Conservation (phyloP, 2,329 filamentous ascomycete genomes). For the Ophiostoma sp. region DNA sequence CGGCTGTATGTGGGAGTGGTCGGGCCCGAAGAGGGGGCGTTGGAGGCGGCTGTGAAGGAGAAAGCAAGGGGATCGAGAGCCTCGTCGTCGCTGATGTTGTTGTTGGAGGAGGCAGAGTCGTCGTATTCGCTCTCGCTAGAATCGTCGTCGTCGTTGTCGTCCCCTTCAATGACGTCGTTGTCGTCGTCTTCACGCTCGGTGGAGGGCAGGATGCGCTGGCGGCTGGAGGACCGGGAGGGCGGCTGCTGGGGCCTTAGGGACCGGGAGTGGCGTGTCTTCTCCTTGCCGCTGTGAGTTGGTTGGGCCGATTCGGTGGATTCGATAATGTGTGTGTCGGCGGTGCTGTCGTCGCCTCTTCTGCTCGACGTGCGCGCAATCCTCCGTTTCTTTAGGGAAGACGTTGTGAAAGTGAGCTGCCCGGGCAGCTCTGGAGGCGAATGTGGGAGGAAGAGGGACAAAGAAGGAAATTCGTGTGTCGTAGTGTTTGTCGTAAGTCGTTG, state of each 20-base stretch:
- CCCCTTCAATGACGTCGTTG: conserved; percentile 28
- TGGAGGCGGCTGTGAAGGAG: conserved; percentile 46
- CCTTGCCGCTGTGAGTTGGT: conserved; percentile 4
- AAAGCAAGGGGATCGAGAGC: conserved; percentile 45
- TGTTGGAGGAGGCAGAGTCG: conserved; percentile 37
- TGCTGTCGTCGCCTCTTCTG: conserved; percentile 36
- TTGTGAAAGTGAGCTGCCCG: conserved; percentile 63
- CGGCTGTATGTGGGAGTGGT: conserved; percentile 40
- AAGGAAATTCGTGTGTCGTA: not conserved
- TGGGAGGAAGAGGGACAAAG: not conserved
- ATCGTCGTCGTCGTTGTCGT: conserved; percentile 27
- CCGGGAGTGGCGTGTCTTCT: not conserved
- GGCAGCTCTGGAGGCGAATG: conserved; percentile 48
- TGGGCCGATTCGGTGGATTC: conserved; percentile 31
- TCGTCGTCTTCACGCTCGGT: conserved; percentile 23
- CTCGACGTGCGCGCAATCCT: conserved; percentile 52
- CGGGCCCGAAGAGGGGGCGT: conserved; percentile 34
- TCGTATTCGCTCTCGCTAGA: conserved; percentile 15
- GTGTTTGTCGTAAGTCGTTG: not conserved
- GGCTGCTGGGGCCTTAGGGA: conserved; percentile 10
- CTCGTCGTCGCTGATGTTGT: conserved; percentile 11
- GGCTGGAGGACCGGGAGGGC: conserved; percentile 1
- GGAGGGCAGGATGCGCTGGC: conserved; percentile 23
- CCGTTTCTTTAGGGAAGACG: conserved; percentile 70
- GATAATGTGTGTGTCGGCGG: conserved; percentile 32